Evolutionary conservation across 768 basidiomycete species (phyloP), one percentile per base, ranked within the genome.

Genomic region (Lepiota venenata): DNA sequence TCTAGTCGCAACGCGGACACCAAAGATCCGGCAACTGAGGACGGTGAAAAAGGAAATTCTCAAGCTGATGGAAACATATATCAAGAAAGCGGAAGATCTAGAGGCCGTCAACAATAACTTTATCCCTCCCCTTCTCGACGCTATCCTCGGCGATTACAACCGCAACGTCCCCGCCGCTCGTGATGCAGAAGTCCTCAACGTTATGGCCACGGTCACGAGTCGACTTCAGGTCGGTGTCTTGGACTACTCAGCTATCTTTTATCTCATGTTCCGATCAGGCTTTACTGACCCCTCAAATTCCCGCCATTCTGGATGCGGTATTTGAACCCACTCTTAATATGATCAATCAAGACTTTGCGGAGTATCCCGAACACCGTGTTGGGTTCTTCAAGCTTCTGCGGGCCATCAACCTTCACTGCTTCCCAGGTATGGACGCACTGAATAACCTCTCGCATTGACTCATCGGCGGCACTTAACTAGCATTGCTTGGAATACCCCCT

Each of bases 341-440:
- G 97, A 99, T 99, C 69, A 98, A 98, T 70, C 92, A 97, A 78
- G 96, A 99, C 75, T 96, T 98, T 61, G 76, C 95, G n/a, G 97
- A 98, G 71, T 99, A 82, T 74, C 97, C 97, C 8, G 97, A 99
- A 67, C 96, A 98, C 67, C 91, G 97, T 55, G 86, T 88, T 38
- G 96, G 94, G 51, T 96, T 99, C 82, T 99, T 93, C 81, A 94
- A 91, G 70, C 80, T 99, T 55, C 77, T 99, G 42, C 85, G 94
- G 54, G 87, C 92, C 3, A 95, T 97, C 69, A 94, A 98, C 71
- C 62, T 87, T 60, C 83, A 89, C 66, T 97, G 95, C 76, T 99
- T 98, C 89, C 90, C 93, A 65, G 93, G 95, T 93, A 66, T 36
- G 35, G 43, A 41, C 56, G 78, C 63, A 11, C 22, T 53, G 7